Base-by-base conservation (phyloP, 2,329 filamentous ascomycete species). In the Ophiostoma himal-ulmi region DNA sequence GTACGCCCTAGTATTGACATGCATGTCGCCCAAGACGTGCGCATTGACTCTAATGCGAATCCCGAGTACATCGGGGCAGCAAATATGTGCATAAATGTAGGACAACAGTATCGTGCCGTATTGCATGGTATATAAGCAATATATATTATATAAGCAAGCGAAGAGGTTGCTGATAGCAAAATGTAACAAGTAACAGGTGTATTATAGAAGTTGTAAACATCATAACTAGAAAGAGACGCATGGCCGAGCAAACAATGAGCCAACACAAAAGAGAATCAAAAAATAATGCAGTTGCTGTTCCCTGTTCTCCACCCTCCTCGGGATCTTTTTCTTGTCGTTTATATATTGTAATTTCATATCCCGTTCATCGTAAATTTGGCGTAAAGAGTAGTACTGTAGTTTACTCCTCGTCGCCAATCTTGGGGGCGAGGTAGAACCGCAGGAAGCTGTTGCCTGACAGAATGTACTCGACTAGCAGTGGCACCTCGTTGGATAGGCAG, bases 351-450 rank as follows among this genome's bases (percentile, higher is more conserved):
- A 37, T 36, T 64, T 64, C 60, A 11, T 64, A 64, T 64, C 34
- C 34, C 62, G 20, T 39, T 64, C 17, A 39, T 65, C 62, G 20
- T 65, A 37, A 65, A 11, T 6, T 5, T 48, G 44, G 17, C 44
- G 17, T 6, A 48, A 14, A n/a, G 14, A 2, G 44, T 11, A 48
- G 44, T 30, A 48, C 11, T 65, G n/a, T 8, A 13, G 52, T 57
- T 76, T 78, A 80, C 75, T 80, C 78, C 67, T 80, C 79, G 70
- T 80, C 78, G 66, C 78, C 79, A 73, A 80, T 80, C 79, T 99
- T 99, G 75, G 95, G 95, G 74, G 95, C 95, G 76, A 99, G 88
- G 83, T 98, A 99, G 88, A 98, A 99, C 78, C 94, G 89, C 81
- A 99, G 82, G 81, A 95, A 95, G 81, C 92, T 95, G 83, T 88